Evolutionary conservation across 2,329 filamentous ascomycete genomes (phyloP), one percentile per base, ranked within the genome.

Genomic region (Fusarium udum): DNA sequence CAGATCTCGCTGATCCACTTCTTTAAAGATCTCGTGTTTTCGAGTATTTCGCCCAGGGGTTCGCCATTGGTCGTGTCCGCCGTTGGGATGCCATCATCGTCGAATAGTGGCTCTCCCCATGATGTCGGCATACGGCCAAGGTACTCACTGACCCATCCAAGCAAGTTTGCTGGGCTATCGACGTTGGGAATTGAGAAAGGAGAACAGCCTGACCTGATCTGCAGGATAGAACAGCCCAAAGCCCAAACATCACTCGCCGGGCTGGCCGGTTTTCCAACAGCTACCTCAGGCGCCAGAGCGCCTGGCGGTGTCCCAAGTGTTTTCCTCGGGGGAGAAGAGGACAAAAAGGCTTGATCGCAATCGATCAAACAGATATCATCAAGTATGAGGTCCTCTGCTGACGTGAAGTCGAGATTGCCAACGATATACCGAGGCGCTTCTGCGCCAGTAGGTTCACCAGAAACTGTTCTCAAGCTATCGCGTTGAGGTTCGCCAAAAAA

Each of bases 191-290:
- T 55, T 7, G 49, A 46, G 36, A 73, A 74, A 7, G 57, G 63
- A 20, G 61, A 63, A 11, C 7, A n/a, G 4, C 67, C 70, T 13
- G 67, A 64, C 12, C 67, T 63, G 24, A 61, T 32, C 4, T 61
- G 56, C 9, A 71, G 57, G 22, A 74, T 59, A 6, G 61, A n/a
- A 26, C 60, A 63, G 15, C 52, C 42, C 12, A 72, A 11, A 12
- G 69, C 62, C 71, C 71, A 74, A 18, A 72, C 52, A 36, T 74
- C 71, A 39, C 69, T 70, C 7, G 60, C 59, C 1, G 62, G 60
- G 45, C 66, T 43, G 20, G 57, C 42, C 1, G 42, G 42, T 18
- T 43, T 66, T n/a, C 63, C 63, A 37, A 49, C 36, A 4, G 58
- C 63, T 1, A 66, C 36, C 9, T 66, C 58, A 5, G 63, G 58